Conservation (phyloP, 2,329 filamentous ascomycete species). For the Botrytis cinerea region DNA sequence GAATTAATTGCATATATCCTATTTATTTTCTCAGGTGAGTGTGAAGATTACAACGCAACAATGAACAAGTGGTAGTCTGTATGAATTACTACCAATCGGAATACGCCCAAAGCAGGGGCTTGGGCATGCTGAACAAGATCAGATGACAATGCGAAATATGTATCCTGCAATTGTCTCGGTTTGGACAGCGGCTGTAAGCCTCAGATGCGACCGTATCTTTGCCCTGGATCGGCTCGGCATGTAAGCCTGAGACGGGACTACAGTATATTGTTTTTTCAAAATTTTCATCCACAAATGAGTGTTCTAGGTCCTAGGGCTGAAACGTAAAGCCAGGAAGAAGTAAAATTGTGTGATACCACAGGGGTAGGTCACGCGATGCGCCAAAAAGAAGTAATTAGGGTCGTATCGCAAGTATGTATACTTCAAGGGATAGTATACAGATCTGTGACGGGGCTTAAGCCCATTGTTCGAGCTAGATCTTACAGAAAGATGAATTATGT, state of each 20-base stretch:
- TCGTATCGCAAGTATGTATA: background rate
- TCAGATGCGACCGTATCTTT: background rate
- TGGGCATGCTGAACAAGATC: background rate
- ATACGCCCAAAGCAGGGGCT: background rate
- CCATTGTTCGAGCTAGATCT: background rate
- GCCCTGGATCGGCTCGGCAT: slow-evolving; percentile 8
- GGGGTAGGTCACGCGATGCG: background rate
- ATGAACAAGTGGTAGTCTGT: background rate
- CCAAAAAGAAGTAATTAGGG: background rate
- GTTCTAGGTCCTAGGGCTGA: slow-evolving; percentile 8
- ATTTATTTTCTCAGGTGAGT: background rate
- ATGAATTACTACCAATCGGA: slow-evolving; percentile 3
- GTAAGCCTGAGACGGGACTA: background rate
- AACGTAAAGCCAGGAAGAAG: background rate
- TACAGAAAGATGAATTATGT: background rate
- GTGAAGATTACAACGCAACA: background rate
- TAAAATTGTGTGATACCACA: background rate
- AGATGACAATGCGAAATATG: background rate
- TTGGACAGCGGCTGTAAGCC: background rate
- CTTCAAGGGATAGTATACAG: background rate
- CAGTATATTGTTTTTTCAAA: background rate
- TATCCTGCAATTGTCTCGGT: background rate
- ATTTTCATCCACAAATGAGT: background rate
- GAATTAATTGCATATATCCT: background rate
- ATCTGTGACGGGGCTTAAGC: background rate